Base-by-base conservation (phyloP, 2,329 filamentous ascomycete species). In the Leptographium radiaticola region DNA sequence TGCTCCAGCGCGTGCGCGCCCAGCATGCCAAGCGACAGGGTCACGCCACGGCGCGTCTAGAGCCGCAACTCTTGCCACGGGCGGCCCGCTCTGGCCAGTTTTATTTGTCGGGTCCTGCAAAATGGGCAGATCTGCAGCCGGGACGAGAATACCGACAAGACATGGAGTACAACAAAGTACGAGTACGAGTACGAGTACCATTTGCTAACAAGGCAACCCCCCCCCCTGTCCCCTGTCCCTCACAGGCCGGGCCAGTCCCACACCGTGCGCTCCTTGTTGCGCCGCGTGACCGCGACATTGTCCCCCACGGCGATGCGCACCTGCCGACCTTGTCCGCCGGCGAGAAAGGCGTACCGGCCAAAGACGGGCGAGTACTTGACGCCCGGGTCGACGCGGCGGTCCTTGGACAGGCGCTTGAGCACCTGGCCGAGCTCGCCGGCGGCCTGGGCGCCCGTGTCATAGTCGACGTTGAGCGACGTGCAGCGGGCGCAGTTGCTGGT, bases 401-500 rank as follows among this genome's bases (percentile, higher is more conserved):
- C 83, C 51, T 73, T 76, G 75, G 82, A 81, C 61, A 90, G 67
- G 61, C 81, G 80, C 71, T 87, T 88, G 58, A 88, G 69, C 16
- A 86, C 74, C 42, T 68, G 71, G n/a, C 80, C 83, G 39, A 70
- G 65, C 61, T 81, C 77, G 2, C 79, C 80, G 1, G 69, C 68
- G 0, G 76, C 79, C 44, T 71, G 68, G 50, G 74, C 75, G 8
- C 86, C 86, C 0, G 80, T 86, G 25, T 68, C 63, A 63, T 86
- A 87, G 68, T 89, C 82, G 55, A 89, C 77, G 66, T 87, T 88
- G 57, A 89, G 69, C 56, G 81, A 86, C 34, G 72, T 68, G 65
- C 86, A 90, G 42, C 86, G 73, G 38, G 73, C 75, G 63, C 85
- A 89, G 65, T 89, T 86, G 51, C 79, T 80, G 38, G 83, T 88